These are phyloP conservation scores for Ophiostoma piceae DNA, from an alignment of 2,329 filamentous ascomycete species.

Conservation along the genomic window DNA sequence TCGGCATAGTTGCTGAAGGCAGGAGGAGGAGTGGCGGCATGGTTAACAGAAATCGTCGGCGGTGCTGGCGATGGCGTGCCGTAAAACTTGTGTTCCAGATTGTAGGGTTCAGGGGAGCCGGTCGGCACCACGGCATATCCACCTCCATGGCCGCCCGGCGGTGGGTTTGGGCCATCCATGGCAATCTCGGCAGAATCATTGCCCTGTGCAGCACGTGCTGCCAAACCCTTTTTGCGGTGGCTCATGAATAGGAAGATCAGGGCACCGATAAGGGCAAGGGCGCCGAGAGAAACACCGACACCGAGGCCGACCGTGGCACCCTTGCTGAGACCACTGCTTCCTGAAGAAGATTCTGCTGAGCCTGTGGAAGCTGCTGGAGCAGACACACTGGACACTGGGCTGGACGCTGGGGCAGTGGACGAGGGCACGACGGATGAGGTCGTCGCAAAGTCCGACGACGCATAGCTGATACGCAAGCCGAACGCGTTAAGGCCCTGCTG, in stretches of 20 bases:
- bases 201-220: neutral
- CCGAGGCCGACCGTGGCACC: constrained; percentile 47
- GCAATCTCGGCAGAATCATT: neutral
- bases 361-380: neutral
- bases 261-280: constrained; percentile 38
- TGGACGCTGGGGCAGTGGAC: too few relatives aligned
- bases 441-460: constrained; percentile 17
- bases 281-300: constrained; percentile 38
- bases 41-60: neutral
- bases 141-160: neutral
- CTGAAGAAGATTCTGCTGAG: neutral
- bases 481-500: constrained; percentile 23
- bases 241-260: constrained; percentile 43
- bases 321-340: constrained; percentile 33
- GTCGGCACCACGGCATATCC: neutral
- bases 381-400: neutral
- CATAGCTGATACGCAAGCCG: constrained; percentile 22
- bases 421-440: neutral
- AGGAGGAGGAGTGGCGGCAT: neutral
- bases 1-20: neutral
- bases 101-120: neutral
- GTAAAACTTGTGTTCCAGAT: neutral
- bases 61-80: neutral
- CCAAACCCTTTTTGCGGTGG: constrained; percentile 35
- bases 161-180: neutral